Evolutionary conservation across 2,329 filamentous ascomycete species (phyloP), one percentile per base, ranked within the genome.

Genomic region (Diaporthe helianthi): DNA sequence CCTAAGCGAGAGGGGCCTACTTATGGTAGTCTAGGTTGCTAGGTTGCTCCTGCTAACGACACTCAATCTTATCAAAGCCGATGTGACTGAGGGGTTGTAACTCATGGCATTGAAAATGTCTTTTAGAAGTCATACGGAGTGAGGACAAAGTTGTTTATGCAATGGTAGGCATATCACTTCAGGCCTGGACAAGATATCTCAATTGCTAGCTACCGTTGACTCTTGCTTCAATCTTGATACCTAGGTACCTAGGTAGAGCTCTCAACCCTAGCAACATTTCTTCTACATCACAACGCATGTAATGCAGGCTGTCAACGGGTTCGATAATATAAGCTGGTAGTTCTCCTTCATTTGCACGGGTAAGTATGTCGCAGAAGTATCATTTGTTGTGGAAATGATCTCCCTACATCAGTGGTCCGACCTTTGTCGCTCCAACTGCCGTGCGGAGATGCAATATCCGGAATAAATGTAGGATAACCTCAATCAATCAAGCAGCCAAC

Each of bases 361-460:
- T 47, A 47, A 47, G 44, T 47, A 24, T 47, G 2, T 47, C n/a
- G n/a, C 19, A 22, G 9, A 9, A 24, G 9, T 22, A 4, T n/a
- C 10, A 36, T 63, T 49, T 29, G 19, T 36, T 24, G 29, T 4
- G 15, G 31, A 36, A n/a, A 63, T 22, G 29, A 63, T 63, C 31
- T 49, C 13, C 44, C n/a, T n/a, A n/a, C n/a, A n/a, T n/a, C n/a
- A n/a, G n/a, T 60, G 19, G 12, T 19, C 29, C 17, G 29, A 17
- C 26, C 31, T 6, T 17, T 52, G n/a, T 47, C 9, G 38, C 26
- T 33, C 7, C 9, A 49, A 63, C 13, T 63, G 58, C 58, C 58
- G 44, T 63, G 58, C 58, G 58, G 58, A 63, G 58, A 36, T 63
- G 58, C n/a, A 24, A 9, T 9, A n/a, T 63, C 58, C 9, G 58